phyloP scores from a whole-genome alignment of 176 grass and related monocot species.

The Elaeis guineensis region DNA sequence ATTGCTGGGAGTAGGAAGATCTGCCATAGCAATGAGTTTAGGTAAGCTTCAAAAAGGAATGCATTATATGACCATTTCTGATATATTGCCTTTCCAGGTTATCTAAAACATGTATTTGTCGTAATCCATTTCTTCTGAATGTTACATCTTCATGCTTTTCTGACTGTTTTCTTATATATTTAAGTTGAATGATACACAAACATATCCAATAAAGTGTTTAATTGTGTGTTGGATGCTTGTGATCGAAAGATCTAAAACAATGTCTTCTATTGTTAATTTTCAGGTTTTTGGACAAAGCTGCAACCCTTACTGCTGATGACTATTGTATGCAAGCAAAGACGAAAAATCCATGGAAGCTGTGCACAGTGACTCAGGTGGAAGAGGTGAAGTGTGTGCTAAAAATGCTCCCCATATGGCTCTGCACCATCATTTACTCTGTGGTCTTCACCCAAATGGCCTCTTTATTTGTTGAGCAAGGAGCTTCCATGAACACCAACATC shows the following conservation, averaged over 20 bases:
- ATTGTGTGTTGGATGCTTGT: too few species aligned
- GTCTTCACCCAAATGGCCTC: slow-evolving; percentile 93
- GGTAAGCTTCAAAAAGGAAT: slow-evolving; percentile 3
- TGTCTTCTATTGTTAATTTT: not conserved
- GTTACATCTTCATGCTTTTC: too few species aligned
- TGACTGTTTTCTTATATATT: too few species aligned
- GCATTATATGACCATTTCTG: too few species aligned
- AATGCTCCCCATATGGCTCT: slow-evolving; percentile 84
- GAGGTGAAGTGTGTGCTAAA: slow-evolving; percentile 65
- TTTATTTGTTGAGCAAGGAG: slow-evolving; percentile 79
- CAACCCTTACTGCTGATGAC: slow-evolving; percentile 37
- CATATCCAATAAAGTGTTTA: too few species aligned
- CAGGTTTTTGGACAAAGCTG: slow-evolving; percentile 72
- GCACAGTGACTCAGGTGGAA: slow-evolving; percentile 43
- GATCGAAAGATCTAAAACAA: not conserved
- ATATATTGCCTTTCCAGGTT: too few species aligned
- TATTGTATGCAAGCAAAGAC: slow-evolving; percentile 9
- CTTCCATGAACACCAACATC: slow-evolving; percentile 54
- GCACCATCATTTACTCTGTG: slow-evolving; percentile 84
- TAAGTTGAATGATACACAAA: too few species aligned
- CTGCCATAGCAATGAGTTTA: slow-evolving; percentile 47
- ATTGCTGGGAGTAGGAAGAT: slow-evolving; percentile 49
- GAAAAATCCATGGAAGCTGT: slow-evolving; percentile 28
- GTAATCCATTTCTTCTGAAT: too few species aligned
- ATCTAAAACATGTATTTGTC: too few species aligned